Conservation (phyloP, 345 rosid genomes). For the Pugionium cornutum region DNA sequence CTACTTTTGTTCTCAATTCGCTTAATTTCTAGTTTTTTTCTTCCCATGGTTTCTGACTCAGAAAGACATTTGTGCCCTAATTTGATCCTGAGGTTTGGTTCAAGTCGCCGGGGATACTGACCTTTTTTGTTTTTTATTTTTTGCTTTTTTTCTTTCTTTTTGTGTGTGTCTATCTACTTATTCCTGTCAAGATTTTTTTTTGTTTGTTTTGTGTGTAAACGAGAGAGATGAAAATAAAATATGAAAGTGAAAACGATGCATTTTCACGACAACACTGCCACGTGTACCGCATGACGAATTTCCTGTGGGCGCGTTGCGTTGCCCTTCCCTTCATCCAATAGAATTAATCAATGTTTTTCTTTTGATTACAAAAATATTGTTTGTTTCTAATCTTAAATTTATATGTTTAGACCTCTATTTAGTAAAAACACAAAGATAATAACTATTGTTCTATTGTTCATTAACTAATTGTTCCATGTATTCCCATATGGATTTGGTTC, state of each 20-base stretch:
- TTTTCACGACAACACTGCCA: background rate
- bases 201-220: slow-evolving; percentile 3
- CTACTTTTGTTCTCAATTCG: slow-evolving; percentile 72
- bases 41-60: slow-evolving; percentile 45
- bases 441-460: too few species aligned
- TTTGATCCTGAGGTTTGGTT: slow-evolving; percentile 28
- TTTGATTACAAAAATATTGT: too few species aligned
- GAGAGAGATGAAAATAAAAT: slow-evolving; percentile 14
- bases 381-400: too few species aligned
- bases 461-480: too few species aligned
- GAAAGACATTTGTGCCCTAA: slow-evolving; percentile 36
- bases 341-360: too few species aligned
- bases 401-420: too few species aligned
- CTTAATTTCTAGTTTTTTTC: slow-evolving; percentile 63
- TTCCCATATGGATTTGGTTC: too few species aligned
- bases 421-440: too few species aligned
- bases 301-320: background rate
- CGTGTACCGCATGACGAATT: slow-evolving; percentile 14
- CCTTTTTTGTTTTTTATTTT: background rate
- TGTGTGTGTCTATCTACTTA: slow-evolving; percentile 7
- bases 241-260: background rate
- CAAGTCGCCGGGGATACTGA: slow-evolving; percentile 34
- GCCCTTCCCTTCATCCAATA: background rate
- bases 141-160: slow-evolving; percentile 22
- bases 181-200: background rate